These are phyloP conservation scores for Asterophora lycoperdoides DNA, from an alignment of 768 basidiomycete species.

Conservation along the genomic window DNA sequence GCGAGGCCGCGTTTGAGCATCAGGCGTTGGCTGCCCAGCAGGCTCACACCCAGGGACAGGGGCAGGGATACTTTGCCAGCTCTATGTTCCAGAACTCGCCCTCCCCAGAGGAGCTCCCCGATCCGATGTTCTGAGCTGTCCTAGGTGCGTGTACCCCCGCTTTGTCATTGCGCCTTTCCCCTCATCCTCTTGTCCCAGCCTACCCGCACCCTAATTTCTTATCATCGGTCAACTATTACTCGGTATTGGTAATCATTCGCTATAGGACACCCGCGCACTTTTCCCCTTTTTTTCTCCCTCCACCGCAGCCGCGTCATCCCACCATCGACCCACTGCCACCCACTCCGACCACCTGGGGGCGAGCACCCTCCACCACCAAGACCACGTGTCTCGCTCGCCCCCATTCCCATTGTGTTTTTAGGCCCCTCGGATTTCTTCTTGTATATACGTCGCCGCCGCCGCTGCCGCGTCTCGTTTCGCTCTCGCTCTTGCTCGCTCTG, in stretches of 20 bases:
- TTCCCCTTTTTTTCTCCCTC: constrained; percentile 4
- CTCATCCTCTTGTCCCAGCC: too few relatives aligned
- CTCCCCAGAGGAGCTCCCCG: constrained; percentile 76
- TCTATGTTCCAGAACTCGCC: constrained; percentile 85
- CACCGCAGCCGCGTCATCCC: neutral
- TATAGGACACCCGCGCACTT: constrained; percentile 20
- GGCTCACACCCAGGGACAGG: constrained; percentile 8
- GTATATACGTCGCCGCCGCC: constrained; percentile 1
- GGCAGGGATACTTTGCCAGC: constrained; percentile 62
- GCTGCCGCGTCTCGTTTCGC: neutral
- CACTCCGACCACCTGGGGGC: neutral
- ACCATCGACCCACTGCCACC: neutral
- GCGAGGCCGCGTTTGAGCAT: constrained; percentile 27
- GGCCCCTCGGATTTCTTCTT: neutral
- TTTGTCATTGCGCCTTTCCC: too few relatives aligned
- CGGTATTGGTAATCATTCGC: constrained; percentile 14
- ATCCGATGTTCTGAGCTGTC: constrained; percentile 51
- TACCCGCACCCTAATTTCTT: neutral
- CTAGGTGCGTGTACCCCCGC: neutral
- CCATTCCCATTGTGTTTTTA: neutral
- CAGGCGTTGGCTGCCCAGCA: constrained; percentile 22
- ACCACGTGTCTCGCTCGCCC: neutral
- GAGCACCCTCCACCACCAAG: neutral
- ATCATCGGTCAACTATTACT: neutral
- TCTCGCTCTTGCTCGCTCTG: too few relatives aligned